These are phyloP conservation scores for Sporobolomyces phaffii DNA, from an alignment of 768 basidiomycete species.

Conservation along the genomic window DNA sequence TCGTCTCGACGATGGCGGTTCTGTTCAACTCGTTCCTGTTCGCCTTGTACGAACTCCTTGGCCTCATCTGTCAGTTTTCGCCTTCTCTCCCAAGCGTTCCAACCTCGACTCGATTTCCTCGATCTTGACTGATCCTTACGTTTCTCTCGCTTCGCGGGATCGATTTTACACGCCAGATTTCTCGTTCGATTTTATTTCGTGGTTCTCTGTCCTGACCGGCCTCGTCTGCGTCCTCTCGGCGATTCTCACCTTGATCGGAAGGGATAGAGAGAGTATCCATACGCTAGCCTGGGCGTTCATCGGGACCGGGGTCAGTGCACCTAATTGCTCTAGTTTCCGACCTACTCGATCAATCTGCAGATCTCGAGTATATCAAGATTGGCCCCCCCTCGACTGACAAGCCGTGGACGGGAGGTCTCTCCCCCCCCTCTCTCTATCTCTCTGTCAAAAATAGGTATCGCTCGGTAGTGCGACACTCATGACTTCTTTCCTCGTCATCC, in stretches of 20 bases:
- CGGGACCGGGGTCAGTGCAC: neutral
- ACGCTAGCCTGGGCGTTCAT: neutral
- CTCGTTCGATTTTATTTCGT: neutral
- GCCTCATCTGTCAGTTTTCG: neutral
- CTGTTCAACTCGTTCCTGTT: neutral
- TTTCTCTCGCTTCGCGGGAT: too few relatives aligned
- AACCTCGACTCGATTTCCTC: neutral
- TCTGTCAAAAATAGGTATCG: slow-evolving; percentile 2
- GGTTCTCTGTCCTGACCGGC: slow-evolving; percentile 4
- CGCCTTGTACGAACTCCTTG: neutral
- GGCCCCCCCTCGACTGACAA: too few relatives aligned
- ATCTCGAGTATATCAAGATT: too few relatives aligned
- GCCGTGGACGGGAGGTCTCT: too few relatives aligned
- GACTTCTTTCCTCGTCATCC: slow-evolving; percentile 3
- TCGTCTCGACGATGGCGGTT: neutral
- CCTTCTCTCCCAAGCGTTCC: neutral
- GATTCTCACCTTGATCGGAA: neutral
- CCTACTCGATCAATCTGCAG: too few relatives aligned
- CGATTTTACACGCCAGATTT: too few relatives aligned
- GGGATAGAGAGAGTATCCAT: neutral
- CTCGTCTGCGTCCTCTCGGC: neutral
- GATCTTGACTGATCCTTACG: too few relatives aligned
- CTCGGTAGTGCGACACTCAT: neutral
- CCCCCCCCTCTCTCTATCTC: neutral
- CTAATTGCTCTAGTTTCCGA: too few relatives aligned